Evolutionary conservation across 306 rosid species (phyloP).

Genomic region (Cicer yamashitae): DNA sequence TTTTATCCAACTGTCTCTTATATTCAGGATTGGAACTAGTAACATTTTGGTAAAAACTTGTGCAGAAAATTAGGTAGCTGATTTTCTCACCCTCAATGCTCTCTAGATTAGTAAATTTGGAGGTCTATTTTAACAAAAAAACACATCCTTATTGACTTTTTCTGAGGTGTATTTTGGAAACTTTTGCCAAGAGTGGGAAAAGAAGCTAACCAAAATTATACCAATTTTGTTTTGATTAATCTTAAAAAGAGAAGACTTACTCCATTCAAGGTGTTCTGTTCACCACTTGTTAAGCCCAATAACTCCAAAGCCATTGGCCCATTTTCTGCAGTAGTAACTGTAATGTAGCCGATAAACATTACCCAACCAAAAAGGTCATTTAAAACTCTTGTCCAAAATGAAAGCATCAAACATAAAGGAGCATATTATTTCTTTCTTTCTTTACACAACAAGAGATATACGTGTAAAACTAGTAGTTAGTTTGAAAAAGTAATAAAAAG

Average conservation of each 20-base stretch:
- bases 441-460: slow-evolving; percentile 16
- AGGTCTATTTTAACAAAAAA: no score
- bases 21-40: no score
- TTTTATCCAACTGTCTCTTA: no score
- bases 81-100: no score
- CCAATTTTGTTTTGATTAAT: background rate
- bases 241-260: slow-evolving; percentile 49
- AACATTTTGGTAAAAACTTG: no score
- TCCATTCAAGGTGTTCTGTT: slow-evolving; percentile 47
- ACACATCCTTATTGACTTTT: no score
- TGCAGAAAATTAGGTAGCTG: no score
- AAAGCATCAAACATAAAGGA: slow-evolving; percentile 4
- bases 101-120: no score
- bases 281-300: slow-evolving; percentile 70
- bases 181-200: no score
- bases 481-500: background rate
- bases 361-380: slow-evolving; percentile 36
- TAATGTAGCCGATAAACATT: slow-evolving; percentile 44
- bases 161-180: no score
- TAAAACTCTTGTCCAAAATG: background rate
- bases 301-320: slow-evolving; percentile 85
- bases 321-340: slow-evolving; percentile 95
- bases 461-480: slow-evolving; percentile 4
- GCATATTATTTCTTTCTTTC: background rate
- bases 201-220: no score